Conservation (phyloP, 257 asterid genomes). For the Asclepias syriaca region DNA sequence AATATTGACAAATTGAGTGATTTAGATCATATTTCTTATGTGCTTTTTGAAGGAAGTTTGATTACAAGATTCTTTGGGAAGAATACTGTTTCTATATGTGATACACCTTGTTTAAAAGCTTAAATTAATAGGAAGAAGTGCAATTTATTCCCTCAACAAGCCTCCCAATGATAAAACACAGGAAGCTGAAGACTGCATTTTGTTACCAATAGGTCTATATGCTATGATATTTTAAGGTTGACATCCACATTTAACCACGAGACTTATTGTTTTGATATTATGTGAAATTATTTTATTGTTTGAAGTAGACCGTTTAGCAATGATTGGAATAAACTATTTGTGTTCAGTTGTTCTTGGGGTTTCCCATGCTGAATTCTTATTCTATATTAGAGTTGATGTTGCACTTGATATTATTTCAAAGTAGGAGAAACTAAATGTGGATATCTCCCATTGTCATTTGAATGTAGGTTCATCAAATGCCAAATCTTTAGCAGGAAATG, state of each 20-base stretch:
- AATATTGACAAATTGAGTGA: background rate
- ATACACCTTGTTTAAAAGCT: background rate
- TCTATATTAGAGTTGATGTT: background rate
- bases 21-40: background rate
- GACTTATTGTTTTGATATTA: background rate
- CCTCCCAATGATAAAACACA: background rate
- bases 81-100: background rate
- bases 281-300: background rate
- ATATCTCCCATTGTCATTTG: constrained; percentile 16
- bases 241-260: background rate
- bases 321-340: background rate
- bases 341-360: background rate
- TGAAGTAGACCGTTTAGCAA: background rate
- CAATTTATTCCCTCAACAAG: background rate
- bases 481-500: constrained; percentile 32
- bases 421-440: background rate
- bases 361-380: background rate
- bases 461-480: constrained; percentile 52
- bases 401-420: background rate
- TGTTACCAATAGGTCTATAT: background rate
- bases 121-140: background rate
- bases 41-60: background rate
- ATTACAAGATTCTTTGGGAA: background rate
- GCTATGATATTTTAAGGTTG: background rate
- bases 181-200: background rate